These are phyloP conservation scores for Tolypocladium cylindrosporum DNA, from an alignment of 2,329 filamentous ascomycete genomes.

Conservation along the genomic window DNA sequence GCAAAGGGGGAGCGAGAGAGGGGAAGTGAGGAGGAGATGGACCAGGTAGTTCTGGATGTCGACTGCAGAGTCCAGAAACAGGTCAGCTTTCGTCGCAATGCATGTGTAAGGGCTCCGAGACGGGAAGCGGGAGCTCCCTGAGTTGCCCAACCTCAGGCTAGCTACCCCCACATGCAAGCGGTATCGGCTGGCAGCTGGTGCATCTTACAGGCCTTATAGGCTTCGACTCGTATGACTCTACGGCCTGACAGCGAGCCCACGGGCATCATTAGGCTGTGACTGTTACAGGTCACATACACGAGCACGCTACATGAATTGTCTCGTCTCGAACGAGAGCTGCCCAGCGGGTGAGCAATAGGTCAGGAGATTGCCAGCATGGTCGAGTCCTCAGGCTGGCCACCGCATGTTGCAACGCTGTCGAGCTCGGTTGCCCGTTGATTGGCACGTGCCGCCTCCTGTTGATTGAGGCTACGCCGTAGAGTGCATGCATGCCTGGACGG, in stretches of 20 bases:
- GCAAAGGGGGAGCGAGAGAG: neutral
- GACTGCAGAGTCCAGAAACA: neutral
- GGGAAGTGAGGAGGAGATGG: neutral
- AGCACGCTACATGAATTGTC: neutral
- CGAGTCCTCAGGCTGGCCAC: neutral
- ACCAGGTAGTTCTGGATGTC: neutral
- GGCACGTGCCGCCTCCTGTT: neutral
- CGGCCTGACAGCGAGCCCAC: too few relatives aligned
- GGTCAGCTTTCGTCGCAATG: conserved; percentile 2
- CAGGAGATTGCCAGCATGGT: neutral
- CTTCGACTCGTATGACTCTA: too few relatives aligned
- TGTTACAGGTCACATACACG: neutral
- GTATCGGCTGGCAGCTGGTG: neutral
- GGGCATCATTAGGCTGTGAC: too few relatives aligned
- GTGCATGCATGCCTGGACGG: neutral
- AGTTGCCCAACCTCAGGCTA: conserved; percentile 1
- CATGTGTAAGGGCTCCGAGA: conserved; percentile 2
- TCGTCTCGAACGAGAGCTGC: neutral
- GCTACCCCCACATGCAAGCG: conserved; percentile 5
- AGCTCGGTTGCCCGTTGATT: neutral
- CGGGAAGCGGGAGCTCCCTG: neutral
- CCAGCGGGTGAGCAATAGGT: neutral
- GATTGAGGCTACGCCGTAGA: neutral
- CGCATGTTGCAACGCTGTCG: neutral
- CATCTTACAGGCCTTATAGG: neutral